A percentile compares a stretch with the other conserved stretches of the same genome.
These are phyloP conservation scores for Benincasa hispida DNA, from an alignment of 306 rosid genomes.

Conservation along the genomic window DNA sequence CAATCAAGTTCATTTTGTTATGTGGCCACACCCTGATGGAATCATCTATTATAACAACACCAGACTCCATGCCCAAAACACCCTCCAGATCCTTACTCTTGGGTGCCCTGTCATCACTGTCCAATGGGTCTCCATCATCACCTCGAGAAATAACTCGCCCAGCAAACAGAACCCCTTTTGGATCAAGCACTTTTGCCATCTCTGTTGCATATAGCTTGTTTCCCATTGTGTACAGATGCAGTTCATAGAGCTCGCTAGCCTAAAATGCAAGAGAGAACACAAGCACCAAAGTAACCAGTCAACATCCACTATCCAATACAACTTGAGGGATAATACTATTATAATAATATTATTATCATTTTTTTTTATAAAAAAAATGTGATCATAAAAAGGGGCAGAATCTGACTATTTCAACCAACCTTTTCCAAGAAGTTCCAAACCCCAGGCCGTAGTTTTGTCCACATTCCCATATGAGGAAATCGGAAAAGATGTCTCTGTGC, in stretches of 20 bases:
- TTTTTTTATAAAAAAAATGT: no score
- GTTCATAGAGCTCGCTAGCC: constrained; percentile 92
- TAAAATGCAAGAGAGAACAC: constrained; percentile 24
- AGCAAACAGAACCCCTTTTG: constrained; percentile 66
- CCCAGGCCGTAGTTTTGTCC: constrained; percentile 99
- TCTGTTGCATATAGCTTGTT: constrained; percentile 95
- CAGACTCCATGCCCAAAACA: constrained; percentile 96
- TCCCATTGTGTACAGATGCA: constrained; percentile 99
- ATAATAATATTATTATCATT: no score
- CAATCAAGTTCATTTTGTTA: constrained; percentile 90
- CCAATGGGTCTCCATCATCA: constrained; percentile 65
- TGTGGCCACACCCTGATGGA: constrained; percentile 99
- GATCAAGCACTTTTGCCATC: constrained; percentile 99
- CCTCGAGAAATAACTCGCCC: constrained; percentile 96
- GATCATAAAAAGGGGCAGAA: not conserved
- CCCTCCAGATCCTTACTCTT: constrained; percentile 97
- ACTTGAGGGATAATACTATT: not conserved
- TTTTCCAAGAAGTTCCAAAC: constrained; percentile 95
- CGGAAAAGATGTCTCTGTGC: constrained; percentile 79
- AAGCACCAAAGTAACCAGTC: constrained; percentile 1
- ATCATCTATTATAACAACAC: constrained; percentile 90
- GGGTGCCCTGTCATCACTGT: constrained; percentile 80
- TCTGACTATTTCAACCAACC: constrained; percentile 28
- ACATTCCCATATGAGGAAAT: constrained; percentile 98
- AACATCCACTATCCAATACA: not conserved